Percentiles rank a stretch among this genome's conserved stretches.
Conservation (phyloP, 2,329 filamentous ascomycete genomes). For the Clarireedia sp. region DNA sequence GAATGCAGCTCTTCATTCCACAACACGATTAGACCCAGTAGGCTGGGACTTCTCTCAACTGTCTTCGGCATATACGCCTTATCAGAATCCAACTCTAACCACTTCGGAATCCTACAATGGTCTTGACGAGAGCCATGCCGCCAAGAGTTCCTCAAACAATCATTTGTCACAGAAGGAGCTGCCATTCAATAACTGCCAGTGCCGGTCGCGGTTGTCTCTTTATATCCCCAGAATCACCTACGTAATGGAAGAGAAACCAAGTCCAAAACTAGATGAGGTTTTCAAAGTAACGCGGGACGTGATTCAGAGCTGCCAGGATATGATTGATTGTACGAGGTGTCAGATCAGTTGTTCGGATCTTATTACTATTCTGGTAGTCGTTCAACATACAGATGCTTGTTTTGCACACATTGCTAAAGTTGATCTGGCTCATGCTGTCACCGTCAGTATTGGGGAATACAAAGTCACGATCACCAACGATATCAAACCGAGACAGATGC, state of each 20-base stretch:
- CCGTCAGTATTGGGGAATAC: background rate
- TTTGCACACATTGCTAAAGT: background rate
- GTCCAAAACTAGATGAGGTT: background rate
- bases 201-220: background rate
- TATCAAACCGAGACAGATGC: background rate
- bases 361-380: background rate
- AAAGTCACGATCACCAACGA: background rate
- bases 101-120: background rate
- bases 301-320: background rate
- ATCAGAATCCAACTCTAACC: background rate
- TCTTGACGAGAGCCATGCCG: background rate
- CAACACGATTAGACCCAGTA: background rate
- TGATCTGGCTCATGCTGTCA: background rate
- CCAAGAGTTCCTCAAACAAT: background rate
- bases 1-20: background rate
- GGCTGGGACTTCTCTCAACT: background rate
- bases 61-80: background rate
- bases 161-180: background rate
- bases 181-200: background rate
- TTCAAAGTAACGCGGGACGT: background rate
- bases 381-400: background rate
- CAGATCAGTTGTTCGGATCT: background rate
- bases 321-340: background rate
- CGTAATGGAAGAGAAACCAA: background rate
- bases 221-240: background rate